Conservation (phyloP, 2,329 filamentous ascomycete genomes). For the Beauveria pseudobassiana region DNA sequence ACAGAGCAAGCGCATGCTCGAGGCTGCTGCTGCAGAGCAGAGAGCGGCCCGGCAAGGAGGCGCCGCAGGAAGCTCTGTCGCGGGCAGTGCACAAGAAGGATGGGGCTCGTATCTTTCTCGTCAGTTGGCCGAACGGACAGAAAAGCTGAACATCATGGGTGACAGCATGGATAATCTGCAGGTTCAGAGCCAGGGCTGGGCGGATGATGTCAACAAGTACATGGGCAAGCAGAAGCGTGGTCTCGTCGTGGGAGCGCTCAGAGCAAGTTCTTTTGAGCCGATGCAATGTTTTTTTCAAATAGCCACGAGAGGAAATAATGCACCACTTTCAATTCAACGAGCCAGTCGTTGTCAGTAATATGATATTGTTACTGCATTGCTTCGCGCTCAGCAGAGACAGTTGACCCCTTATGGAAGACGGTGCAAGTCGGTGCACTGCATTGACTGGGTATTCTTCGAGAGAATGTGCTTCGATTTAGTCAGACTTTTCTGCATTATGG, state of each 20-base stretch:
- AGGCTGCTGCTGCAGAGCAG: constrained; percentile 69
- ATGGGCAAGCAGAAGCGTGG: constrained; percentile 83
- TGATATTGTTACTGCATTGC: too few species aligned
- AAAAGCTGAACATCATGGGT: constrained; percentile 73
- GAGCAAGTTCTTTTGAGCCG: constrained; percentile 44
- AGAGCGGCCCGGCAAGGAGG: constrained; percentile 41
- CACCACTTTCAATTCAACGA: too few species aligned
- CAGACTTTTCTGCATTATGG: too few species aligned
- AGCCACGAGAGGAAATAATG: neutral
- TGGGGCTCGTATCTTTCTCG: constrained; percentile 77
- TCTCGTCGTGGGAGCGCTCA: constrained; percentile 63
- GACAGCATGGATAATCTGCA: constrained; percentile 81
- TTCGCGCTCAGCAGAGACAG: too few species aligned
- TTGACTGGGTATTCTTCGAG: too few species aligned
- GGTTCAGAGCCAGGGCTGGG: constrained; percentile 74
- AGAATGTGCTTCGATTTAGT: too few species aligned
- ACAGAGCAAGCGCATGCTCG: constrained; percentile 80
- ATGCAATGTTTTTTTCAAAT: neutral
- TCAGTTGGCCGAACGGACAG: constrained; percentile 83
- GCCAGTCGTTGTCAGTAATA: too few species aligned
- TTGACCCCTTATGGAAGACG: too few species aligned
- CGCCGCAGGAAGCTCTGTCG: constrained; percentile 19
- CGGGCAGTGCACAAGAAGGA: constrained; percentile 43
- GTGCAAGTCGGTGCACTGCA: too few species aligned
- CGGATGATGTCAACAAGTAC: constrained; percentile 81